Conservation (phyloP, 106 monocot species). For the Narthecium ossifragum region DNA sequence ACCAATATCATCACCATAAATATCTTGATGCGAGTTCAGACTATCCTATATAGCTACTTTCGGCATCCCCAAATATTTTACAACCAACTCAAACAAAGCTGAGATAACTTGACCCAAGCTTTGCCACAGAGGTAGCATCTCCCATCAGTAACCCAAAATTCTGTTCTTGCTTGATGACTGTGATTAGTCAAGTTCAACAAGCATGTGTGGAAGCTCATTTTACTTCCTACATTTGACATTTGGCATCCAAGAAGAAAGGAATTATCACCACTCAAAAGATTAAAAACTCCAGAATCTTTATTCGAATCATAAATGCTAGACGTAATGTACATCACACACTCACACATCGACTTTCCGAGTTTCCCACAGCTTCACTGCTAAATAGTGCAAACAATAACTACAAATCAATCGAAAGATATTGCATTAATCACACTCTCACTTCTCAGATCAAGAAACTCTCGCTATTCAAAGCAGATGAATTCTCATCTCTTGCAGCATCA, state of each 20-base stretch:
- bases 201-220: background rate
- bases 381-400: background rate
- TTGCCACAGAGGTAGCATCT: too few species aligned
- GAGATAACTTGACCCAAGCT: too few species aligned
- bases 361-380: background rate
- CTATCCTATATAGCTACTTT: too few species aligned
- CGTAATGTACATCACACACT: background rate
- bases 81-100: too few species aligned
- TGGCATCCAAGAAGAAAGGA: background rate
- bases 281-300: background rate
- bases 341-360: background rate
- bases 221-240: background rate
- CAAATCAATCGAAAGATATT: background rate
- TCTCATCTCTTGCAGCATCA: too few species aligned
- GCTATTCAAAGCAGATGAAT: too few species aligned
- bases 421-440: too few species aligned
- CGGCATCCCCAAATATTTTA: too few species aligned
- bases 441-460: too few species aligned
- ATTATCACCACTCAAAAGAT: background rate
- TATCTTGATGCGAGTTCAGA: too few species aligned
- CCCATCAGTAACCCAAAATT: too few species aligned
- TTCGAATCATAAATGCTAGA: background rate
- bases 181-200: background rate
- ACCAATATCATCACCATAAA: too few species aligned
- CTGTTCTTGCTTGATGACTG: background rate